phyloP scores from a whole-genome alignment of 139 green algal species.

The Asterochloris erici region DNA sequence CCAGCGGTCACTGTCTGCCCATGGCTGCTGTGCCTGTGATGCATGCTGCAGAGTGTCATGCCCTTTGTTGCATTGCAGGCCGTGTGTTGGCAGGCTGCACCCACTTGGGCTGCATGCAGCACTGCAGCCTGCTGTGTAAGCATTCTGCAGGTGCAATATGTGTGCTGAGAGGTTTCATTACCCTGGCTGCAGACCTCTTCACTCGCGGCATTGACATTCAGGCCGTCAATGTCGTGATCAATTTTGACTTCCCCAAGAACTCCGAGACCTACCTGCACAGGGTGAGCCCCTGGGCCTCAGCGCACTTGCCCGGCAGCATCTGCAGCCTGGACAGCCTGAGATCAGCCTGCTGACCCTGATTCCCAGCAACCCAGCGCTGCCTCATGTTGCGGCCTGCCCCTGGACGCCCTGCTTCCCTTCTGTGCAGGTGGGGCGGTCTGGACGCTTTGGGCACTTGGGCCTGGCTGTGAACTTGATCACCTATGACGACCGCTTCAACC shows the following conservation, averaged over 20 bases:
- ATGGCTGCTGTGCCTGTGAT: background rate
- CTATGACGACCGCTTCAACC: constrained; percentile 97
- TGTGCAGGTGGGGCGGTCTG: constrained; percentile 81
- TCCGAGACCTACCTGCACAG: constrained; percentile 98
- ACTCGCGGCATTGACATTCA: constrained; percentile 99
- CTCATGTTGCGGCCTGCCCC: background rate
- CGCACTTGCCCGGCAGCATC: background rate
- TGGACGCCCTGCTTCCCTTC: too few species aligned
- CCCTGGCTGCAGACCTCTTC: constrained; percentile 76
- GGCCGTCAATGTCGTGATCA: constrained; percentile 99
- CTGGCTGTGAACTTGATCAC: constrained; percentile 98
- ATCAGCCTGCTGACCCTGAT: too few species aligned
- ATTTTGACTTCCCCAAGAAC: constrained; percentile 99
- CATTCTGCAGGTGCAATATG: background rate
- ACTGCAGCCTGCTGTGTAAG: background rate
- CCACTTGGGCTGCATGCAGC: background rate
- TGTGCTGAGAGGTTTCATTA: background rate
- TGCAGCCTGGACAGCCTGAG: background rate
- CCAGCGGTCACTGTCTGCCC: background rate
- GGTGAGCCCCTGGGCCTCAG: constrained; percentile 36
- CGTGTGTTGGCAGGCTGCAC: background rate
- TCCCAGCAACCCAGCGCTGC: too few species aligned
- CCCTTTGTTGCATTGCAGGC: background rate
- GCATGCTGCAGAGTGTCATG: too few species aligned
- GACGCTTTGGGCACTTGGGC: constrained; percentile 98